Conservation (phyloP, 2,329 filamentous ascomycete species). For the Colletotrichum chlorophyti region DNA sequence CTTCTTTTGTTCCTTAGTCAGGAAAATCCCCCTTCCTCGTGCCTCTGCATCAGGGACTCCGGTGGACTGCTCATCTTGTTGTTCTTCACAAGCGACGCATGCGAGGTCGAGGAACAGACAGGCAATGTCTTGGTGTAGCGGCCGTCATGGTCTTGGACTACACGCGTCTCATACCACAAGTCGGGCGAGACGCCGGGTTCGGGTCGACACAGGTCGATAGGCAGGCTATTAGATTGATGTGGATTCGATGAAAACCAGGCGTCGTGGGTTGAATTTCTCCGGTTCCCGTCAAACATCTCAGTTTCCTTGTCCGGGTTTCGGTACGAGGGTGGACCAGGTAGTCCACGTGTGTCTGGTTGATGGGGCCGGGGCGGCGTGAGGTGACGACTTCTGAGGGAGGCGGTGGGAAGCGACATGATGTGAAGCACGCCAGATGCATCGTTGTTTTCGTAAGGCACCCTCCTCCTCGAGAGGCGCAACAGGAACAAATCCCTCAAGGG, state of each 20-base stretch:
- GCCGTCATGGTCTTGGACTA: background rate
- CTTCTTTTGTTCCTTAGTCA: no score
- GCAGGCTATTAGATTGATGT: constrained; percentile 3
- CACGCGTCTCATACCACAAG: background rate
- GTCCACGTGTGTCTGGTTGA: background rate
- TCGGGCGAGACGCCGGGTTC: constrained; percentile 10
- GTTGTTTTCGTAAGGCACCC: constrained; percentile 15
- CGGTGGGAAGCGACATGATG: constrained; percentile 6
- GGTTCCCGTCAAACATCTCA: background rate
- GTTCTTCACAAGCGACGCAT: no score
- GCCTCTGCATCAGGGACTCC: constrained; percentile 4
- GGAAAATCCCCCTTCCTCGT: constrained; percentile 5
- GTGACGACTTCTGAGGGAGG: background rate
- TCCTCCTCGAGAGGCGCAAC: background rate
- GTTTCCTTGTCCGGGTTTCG: no score
- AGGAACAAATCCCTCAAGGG: no score
- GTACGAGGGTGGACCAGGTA: background rate
- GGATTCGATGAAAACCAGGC: background rate
- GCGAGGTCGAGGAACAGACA: no score
- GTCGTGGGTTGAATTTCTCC: background rate
- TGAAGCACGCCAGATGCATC: constrained; percentile 9
- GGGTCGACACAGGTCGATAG: constrained; percentile 2
- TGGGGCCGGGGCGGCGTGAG: background rate
- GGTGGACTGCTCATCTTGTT: background rate
- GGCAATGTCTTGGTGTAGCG: constrained; percentile 4